Conservation (phyloP, 192 early-diverging fungal species). For the Coemansia sp. region DNA sequence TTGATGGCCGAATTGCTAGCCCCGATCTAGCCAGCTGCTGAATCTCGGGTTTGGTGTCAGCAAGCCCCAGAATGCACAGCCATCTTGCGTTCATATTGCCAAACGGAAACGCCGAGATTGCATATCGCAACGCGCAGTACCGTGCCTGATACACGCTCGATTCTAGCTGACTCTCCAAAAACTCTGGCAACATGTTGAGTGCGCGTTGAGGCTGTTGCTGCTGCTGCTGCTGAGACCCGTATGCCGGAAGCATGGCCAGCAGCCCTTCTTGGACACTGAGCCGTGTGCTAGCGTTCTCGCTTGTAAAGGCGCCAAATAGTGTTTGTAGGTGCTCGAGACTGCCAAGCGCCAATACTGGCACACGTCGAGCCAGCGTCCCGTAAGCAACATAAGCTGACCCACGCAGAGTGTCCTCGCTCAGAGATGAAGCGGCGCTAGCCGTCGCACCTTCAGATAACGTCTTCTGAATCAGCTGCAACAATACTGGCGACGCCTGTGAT, state of each 20-base stretch:
- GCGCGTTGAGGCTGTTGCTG: constrained; percentile 8
- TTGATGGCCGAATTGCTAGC: constrained; percentile 8
- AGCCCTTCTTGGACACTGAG: constrained; percentile 81
- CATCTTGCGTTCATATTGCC: constrained; percentile 56
- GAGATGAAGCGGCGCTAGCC: background rate
- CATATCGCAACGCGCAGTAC: constrained; percentile 62
- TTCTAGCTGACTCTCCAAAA: constrained; percentile 55
- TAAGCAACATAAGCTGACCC: constrained; percentile 84
- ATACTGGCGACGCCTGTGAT: constrained; percentile 59
- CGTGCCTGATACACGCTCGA: constrained; percentile 51
- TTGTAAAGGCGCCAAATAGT: constrained; percentile 67
- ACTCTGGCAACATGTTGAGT: constrained; percentile 31
- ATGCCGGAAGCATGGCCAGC: constrained; percentile 68
- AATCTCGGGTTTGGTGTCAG: constrained; percentile 30
- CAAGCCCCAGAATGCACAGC: constrained; percentile 57
- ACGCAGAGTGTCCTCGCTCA: constrained; percentile 62
- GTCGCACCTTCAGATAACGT: constrained; percentile 7
- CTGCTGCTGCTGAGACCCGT: constrained; percentile 30
- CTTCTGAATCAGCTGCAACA: constrained; percentile 69
- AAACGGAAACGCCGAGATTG: constrained; percentile 59
- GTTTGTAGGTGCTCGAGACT: constrained; percentile 59
- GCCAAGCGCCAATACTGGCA: constrained; percentile 60
- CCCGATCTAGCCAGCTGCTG: constrained; percentile 22
- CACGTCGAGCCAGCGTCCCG: constrained; percentile 70
- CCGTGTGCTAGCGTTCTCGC: constrained; percentile 56